Conservation (phyloP, 768 basidiomycete genomes). For the Vararia minispora region DNA sequence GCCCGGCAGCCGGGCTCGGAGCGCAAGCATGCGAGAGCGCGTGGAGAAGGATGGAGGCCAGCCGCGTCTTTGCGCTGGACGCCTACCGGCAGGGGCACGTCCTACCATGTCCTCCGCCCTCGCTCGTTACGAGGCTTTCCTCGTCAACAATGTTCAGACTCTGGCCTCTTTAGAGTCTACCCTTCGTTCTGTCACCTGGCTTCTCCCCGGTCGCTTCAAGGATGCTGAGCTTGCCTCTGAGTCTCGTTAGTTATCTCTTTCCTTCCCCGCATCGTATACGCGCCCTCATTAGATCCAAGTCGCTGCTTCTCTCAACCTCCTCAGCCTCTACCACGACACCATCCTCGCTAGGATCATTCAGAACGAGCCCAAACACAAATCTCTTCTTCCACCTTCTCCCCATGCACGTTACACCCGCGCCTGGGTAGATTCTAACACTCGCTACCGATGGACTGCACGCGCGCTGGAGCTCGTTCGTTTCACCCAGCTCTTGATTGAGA, state of each 20-base stretch:
- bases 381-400: conserved; percentile 61
- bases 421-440: conserved; percentile 58
- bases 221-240: conserved; percentile 95
- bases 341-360: conserved; percentile 62
- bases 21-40: too few relatives aligned
- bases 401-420: conserved; percentile 88
- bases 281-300: conserved; percentile 35
- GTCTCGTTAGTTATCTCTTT: conserved; percentile 54
- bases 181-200: conserved; percentile 86
- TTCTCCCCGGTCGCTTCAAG: conserved; percentile 92
- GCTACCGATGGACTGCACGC: conserved; percentile 75
- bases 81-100: too few relatives aligned
- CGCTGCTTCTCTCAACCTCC: conserved; percentile 74
- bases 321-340: conserved; percentile 93
- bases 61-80: conserved; percentile 3
- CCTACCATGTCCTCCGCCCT: conserved; percentile 48
- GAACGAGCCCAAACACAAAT: conserved; percentile 56
- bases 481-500: conserved; percentile 80
- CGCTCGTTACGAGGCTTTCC: conserved; percentile 70
- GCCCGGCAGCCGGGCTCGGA: too few relatives aligned
- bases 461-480: conserved; percentile 68
- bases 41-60: too few relatives aligned
- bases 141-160: conserved; percentile 75
- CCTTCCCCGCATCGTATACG: conserved; percentile 7
- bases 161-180: conserved; percentile 85